Percentiles rank a stretch among this genome's conserved stretches.
These are phyloP conservation scores for Cornus florida DNA, from an alignment of 148 eudicot species.

Conservation along the genomic window DNA sequence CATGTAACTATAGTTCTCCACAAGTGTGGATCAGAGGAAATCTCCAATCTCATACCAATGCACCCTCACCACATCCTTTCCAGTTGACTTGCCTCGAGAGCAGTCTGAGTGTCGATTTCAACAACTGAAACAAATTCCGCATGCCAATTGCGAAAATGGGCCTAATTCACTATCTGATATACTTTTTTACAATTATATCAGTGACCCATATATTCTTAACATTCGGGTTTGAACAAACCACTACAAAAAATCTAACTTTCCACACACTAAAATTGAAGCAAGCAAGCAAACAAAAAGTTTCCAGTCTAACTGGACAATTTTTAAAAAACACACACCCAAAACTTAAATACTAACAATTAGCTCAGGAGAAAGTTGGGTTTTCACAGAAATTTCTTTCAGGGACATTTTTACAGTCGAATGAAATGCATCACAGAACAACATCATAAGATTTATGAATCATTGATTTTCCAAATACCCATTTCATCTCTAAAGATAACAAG, in stretches of 20 bases:
- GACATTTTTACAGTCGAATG: not conserved
- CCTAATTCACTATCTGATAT: not conserved
- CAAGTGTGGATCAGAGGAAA: not conserved
- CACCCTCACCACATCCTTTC: slow-evolving; percentile 6
- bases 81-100: not conserved
- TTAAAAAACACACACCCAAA: not conserved
- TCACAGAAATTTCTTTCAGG: not conserved
- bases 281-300: too few relatives aligned
- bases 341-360: not conserved
- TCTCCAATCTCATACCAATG: not conserved
- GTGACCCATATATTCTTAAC: not conserved
- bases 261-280: not conserved
- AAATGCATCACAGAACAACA: not conserved
- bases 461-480: not conserved
- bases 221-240: slow-evolving; percentile 5
- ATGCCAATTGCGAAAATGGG: not conserved
- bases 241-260: not conserved
- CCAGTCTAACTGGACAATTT: not conserved
- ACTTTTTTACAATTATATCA: not conserved
- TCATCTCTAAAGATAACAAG: not conserved
- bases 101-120: not conserved
- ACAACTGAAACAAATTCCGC: not conserved
- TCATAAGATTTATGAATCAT: not conserved
- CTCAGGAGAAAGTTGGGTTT: not conserved
- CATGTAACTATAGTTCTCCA: not conserved